Conservation (phyloP, 1,284 basidiomycete genomes). For the Tranzscheliella williamsii region DNA sequence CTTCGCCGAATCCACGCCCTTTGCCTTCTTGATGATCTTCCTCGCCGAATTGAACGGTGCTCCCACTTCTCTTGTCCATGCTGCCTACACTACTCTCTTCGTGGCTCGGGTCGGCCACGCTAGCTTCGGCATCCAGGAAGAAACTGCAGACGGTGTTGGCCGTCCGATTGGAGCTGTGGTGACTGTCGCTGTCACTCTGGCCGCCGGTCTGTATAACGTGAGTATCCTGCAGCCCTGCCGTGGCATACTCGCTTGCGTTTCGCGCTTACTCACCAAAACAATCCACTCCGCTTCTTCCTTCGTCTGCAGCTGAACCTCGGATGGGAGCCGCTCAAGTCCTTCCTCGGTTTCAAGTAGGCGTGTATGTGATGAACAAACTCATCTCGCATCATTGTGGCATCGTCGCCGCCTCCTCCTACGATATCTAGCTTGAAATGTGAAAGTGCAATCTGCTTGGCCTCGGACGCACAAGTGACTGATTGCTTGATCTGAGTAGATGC, state of each 20-base stretch:
- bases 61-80: slow-evolving; percentile 58
- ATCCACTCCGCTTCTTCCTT: not conserved
- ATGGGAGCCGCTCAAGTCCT: slow-evolving; percentile 59
- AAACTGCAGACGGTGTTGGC: slow-evolving; percentile 12
- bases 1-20: slow-evolving; percentile 54
- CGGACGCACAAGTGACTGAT: no score
- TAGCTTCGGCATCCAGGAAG: slow-evolving; percentile 39
- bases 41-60: slow-evolving; percentile 61
- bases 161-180: slow-evolving; percentile 43
- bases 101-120: slow-evolving; percentile 50
- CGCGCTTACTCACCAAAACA: no score
- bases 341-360: slow-evolving; percentile 56
- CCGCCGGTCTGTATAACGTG: slow-evolving; percentile 57
- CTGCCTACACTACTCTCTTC: slow-evolving; percentile 56
- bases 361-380: not conserved
- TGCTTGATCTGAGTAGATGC: no score
- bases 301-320: slow-evolving; percentile 55
- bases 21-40: slow-evolving; percentile 59
- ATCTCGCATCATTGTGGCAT: no score
- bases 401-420: no score
- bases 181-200: slow-evolving; percentile 46
- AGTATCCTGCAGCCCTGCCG: no score
- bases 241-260: no score
- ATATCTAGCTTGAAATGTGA: no score
- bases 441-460: no score